Base-by-base conservation (phyloP, 495 filamentous ascomycete genomes). In the Penicillium malachiteum region DNA sequence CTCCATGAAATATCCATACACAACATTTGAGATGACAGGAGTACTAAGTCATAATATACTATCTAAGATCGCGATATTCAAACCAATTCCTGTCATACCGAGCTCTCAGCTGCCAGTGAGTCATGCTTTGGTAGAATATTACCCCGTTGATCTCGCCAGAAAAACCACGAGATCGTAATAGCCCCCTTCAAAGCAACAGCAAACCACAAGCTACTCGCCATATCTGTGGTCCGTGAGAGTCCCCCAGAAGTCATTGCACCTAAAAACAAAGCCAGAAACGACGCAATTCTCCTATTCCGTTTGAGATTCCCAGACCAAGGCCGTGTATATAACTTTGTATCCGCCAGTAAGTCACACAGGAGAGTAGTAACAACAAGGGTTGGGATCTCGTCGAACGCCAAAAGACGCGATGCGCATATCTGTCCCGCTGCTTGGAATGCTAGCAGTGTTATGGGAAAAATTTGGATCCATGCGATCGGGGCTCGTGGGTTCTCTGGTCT, bases 361-460 rank as follows among this genome's bases (percentile, higher is more conserved):
- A 88, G 69, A 30, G 78, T 84, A 0, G 87, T 90, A 50, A 89
- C 68, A 3, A 90, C 87, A 11, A 85, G 85, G 0, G 85, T 87
- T 0, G 87, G 87, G 18, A 91, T 80, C 68, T 90, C 87, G 53
- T 81, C 78, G 38, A 84, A 78, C 5, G 80, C 84, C 34, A 91
- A 63, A 7, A 83, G 59, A 2, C 87, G 73, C 3, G 77, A 81
- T 7, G 81, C 79, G 2, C 79, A 76, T 54, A 90, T 88, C 67
- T 89, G 87, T 0, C 86, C 86, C 1, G 82, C 85, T 11, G 82
- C 82, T 63, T 90, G 86, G 64, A 91, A 87, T 3, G 84, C 80
- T 14, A 91, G 67, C 14, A 90, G 71, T 0, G 78, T 81, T 16
- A 90, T 76, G 5, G 73, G 70, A 0, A 74, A 37, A 7, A 71